phyloP scores from a whole-genome alignment of 2,329 filamentous ascomycete species.

The Coleophoma cylindrospora region DNA sequence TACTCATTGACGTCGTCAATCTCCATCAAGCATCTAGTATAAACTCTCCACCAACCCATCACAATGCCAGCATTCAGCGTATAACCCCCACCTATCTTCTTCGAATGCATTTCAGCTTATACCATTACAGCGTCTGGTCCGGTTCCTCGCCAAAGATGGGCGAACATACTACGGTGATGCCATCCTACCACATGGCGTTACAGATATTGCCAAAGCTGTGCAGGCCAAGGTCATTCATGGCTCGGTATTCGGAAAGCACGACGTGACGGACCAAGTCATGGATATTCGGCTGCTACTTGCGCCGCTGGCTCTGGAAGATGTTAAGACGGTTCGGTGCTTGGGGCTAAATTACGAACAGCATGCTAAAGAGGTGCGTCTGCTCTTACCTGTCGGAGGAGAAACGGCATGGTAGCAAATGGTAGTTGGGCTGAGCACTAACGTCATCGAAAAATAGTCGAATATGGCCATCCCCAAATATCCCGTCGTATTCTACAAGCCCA shows the following conservation, averaged over 20 bases:
- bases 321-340: slow-evolving; percentile 63
- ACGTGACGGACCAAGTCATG: slow-evolving; percentile 57
- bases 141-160: slow-evolving; percentile 69
- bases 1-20: too few relatives aligned
- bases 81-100: background rate
- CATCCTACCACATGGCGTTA: slow-evolving; percentile 55
- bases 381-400: background rate
- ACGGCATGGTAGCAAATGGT: background rate
- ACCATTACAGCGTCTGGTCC: slow-evolving; percentile 56
- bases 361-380: slow-evolving; percentile 52
- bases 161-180: slow-evolving; percentile 70
- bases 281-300: slow-evolving; percentile 53
- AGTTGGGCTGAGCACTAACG: too few relatives aligned
- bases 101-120: background rate
- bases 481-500: slow-evolving; percentile 70
- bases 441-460: slow-evolving; percentile 38
- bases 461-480: slow-evolving; percentile 67
- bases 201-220: slow-evolving; percentile 54
- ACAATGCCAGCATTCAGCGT: too few relatives aligned
- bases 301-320: slow-evolving; percentile 57
- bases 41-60: too few relatives aligned
- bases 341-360: slow-evolving; percentile 70
- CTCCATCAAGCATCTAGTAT: too few relatives aligned
- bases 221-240: slow-evolving; percentile 60
- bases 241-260: slow-evolving; percentile 59